Percentiles rank a stretch among this genome's conserved stretches.
These are phyloP conservation scores for Zychaea mexicana DNA, from an alignment of 371 early-diverging fungal species.

Conservation along the genomic window DNA sequence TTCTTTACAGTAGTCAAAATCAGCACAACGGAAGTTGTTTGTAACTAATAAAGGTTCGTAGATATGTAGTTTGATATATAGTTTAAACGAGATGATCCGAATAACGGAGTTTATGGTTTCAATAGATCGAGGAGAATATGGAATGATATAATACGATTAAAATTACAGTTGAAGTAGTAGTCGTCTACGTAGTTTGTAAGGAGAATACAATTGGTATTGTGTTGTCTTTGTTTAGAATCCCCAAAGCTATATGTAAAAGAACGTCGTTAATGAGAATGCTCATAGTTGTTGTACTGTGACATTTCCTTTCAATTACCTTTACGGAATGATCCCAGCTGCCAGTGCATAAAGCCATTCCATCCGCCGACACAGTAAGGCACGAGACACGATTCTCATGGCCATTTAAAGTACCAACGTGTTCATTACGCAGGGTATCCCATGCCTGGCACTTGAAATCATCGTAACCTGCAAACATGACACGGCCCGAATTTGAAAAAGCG, in stretches of 20 bases:
- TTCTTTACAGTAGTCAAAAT: too few relatives aligned
- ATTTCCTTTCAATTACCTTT: not conserved
- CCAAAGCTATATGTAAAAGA: not conserved
- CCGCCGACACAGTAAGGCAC: constrained; percentile 91
- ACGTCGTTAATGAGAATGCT: not conserved
- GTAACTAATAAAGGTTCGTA: too few relatives aligned
- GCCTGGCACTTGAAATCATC: constrained; percentile 98
- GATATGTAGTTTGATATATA: too few relatives aligned
- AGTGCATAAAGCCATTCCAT: constrained; percentile 97
- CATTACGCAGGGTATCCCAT: constrained; percentile 96
- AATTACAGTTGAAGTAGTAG: too few relatives aligned
- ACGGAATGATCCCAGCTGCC: constrained; percentile 89
- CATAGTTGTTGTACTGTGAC: not conserved
- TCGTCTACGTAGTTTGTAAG: too few relatives aligned
- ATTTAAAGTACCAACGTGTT: constrained; percentile 89
- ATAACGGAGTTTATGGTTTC: too few relatives aligned
- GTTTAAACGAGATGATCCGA: too few relatives aligned
- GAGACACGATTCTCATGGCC: constrained; percentile 97
- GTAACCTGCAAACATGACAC: constrained; percentile 96
- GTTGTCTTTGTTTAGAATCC: not conserved
- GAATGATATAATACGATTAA: too few relatives aligned
- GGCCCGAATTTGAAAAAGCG: constrained; percentile 92
- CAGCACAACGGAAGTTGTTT: too few relatives aligned
- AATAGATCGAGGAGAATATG: too few relatives aligned
- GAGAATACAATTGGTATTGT: too few relatives aligned